Base-by-base conservation (phyloP, 2,329 filamentous ascomycete species). In the Alternaria ventricosa region DNA sequence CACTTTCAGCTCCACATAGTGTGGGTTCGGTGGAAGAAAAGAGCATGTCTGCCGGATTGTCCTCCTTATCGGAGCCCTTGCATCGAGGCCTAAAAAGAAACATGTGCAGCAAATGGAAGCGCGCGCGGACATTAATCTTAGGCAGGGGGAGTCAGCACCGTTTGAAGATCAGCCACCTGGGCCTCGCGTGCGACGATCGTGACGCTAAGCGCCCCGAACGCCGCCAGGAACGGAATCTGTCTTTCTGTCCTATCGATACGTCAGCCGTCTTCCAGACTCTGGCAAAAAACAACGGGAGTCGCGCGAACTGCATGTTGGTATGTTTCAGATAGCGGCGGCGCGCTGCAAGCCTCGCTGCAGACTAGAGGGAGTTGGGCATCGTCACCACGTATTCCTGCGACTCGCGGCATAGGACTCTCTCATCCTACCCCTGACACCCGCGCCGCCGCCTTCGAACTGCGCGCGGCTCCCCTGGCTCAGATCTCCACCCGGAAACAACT, bases 91-190 rank as follows among this genome's bases (percentile, higher is more conserved):
- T 33, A n/a, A 55, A 15, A 55, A 47, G 56, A 63, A 55, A 53
- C 30, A 30, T 36, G 53, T 41, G 49, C 55, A 54, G 41, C 55
- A 33, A 55, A 56, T 63, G 44, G 57, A 59, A 44, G 45, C 51
- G 57, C 46, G 50, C 36, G 44, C 18, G 15, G 50, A 41, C 50
- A 41, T 55, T 62, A 75, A 76, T 76, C 57, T 75, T 36, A 73
- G 46, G 74, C 67, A 75, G 73, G 71, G 71, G 71, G 41, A 60
- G 59, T 57, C 61, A 65, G 57, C 65, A 63, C 58, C 60, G 75
- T 77, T 78, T 77, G 71, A 73, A 64, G 69, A 73, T 73, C 74
- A 76, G 75, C 75, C 75, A 75, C 75, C 59, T 60, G 64, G 66
- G 63, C 68, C 69, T 70, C 70, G 71, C 67, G 61, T 67, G 69